Percentiles rank a stretch among this genome's conserved stretches.
Evolutionary conservation across 768 basidiomycete genomes (phyloP).

Genomic region (Kwoniella europaea): DNA sequence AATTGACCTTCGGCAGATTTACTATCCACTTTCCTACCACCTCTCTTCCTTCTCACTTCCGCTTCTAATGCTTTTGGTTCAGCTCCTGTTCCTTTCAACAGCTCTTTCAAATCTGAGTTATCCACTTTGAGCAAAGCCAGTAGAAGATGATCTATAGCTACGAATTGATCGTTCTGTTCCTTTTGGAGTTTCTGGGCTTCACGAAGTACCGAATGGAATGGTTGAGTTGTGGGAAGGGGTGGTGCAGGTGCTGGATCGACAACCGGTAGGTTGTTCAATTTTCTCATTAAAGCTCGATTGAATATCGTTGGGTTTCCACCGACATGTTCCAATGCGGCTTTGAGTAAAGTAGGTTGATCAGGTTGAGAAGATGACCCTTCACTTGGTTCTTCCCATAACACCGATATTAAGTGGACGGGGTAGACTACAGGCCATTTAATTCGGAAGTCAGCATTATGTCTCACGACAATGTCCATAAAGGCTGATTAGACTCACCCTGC

Average conservation of each 20-base stretch:
- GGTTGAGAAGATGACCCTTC: conserved; percentile 33
- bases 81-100: conserved; percentile 79
- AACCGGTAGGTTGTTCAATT: conserved; percentile 78
- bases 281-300: conserved; percentile 73
- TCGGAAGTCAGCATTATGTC: conserved; percentile 18
- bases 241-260: conserved; percentile 82
- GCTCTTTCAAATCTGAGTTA: conserved; percentile 61
- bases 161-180: conserved; percentile 78
- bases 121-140: conserved; percentile 79
- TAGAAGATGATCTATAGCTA: conserved; percentile 90
- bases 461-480: background rate
- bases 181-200: conserved; percentile 79
- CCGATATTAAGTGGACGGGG: conserved; percentile 81
- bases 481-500: conserved; percentile 65
- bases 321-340: conserved; percentile 76
- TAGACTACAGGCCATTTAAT: conserved; percentile 63
- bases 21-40: conserved; percentile 82
- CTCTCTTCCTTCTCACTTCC: conserved; percentile 63
- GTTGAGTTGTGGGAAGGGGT: conserved; percentile 69
- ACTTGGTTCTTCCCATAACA: conserved; percentile 72
- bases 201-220: conserved; percentile 68
- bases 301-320: conserved; percentile 74
- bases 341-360: conserved; percentile 69
- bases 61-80: conserved; percentile 51
- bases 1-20: conserved; percentile 89